These are phyloP conservation scores for Metarhizium rileyi DNA, from an alignment of 2,329 filamentous ascomycete genomes.

Conservation along the genomic window DNA sequence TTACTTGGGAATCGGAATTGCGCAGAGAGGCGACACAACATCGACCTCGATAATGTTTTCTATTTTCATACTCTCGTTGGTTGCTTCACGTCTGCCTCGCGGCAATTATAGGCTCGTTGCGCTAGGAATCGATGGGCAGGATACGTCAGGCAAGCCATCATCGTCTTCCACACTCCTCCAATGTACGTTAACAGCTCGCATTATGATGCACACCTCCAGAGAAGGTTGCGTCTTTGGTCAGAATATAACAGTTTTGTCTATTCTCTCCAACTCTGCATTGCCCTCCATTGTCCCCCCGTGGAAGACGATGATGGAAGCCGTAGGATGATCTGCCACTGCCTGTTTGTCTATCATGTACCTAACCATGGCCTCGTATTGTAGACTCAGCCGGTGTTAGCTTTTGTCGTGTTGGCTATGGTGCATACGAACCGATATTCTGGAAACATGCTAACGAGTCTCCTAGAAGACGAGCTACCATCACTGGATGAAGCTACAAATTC, in stretches of 20 bases:
- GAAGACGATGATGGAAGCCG: slow-evolving; percentile 55
- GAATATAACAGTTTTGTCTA: slow-evolving; percentile 32
- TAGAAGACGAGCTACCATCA: slow-evolving; percentile 54
- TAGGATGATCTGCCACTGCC: slow-evolving; percentile 34
- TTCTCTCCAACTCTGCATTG: slow-evolving; percentile 25
- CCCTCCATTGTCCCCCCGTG: slow-evolving; percentile 31
- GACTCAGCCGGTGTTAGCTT: slow-evolving; percentile 5
- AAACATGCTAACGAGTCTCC: slow-evolving; percentile 30
- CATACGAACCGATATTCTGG: neutral
- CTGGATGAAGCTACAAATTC: slow-evolving; percentile 52
- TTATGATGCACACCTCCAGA: slow-evolving; percentile 19
- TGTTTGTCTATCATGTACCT: slow-evolving; percentile 8
- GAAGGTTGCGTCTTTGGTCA: slow-evolving; percentile 27
- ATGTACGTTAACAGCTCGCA: slow-evolving; percentile 55
- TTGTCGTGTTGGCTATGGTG: slow-evolving; percentile 15
- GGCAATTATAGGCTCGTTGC: neutral
- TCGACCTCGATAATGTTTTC: slow-evolving; percentile 7
- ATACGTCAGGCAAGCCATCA: slow-evolving; percentile 56
- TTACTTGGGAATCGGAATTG: slow-evolving; percentile 13
- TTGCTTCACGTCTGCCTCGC: slow-evolving; percentile 8
- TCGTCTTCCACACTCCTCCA: slow-evolving; percentile 51
- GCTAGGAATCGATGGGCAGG: slow-evolving; percentile 8
- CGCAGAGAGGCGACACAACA: slow-evolving; percentile 8
- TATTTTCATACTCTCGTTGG: slow-evolving; percentile 7
- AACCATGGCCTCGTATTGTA: slow-evolving; percentile 6